phyloP scores from a whole-genome alignment of 257 asterid species.

The Mitragyna speciosa region DNA sequence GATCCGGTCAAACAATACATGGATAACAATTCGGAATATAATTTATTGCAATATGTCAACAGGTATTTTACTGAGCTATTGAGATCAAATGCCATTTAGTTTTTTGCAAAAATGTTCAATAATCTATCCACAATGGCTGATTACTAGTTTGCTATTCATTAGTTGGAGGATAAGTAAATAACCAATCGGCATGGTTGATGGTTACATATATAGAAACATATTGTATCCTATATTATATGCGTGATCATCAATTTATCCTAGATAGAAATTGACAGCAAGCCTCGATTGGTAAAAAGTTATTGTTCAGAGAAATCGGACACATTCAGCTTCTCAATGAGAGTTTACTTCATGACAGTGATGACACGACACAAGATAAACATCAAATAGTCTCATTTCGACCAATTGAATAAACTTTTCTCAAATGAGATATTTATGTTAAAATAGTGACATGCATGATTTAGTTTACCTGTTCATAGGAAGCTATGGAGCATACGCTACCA shows the following conservation, averaged over 20 bases:
- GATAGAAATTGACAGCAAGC: not conserved
- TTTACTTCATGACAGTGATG: not conserved
- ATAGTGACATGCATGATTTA: not conserved
- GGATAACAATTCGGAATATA: not conserved
- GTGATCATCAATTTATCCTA: not conserved
- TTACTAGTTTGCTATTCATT: not conserved
- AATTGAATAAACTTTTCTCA: not conserved
- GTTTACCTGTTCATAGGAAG: not conserved
- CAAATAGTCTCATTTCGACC: not conserved
- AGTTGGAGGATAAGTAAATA: constrained; percentile 5
- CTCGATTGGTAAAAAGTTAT: not conserved
- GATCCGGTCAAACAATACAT: not conserved
- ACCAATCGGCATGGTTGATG: not conserved
- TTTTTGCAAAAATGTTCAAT: not conserved
- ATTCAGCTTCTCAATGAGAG: not conserved
- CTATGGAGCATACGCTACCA: constrained; percentile 15
- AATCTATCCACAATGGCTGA: not conserved
- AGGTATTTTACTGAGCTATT: not conserved
- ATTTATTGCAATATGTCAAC: not conserved
- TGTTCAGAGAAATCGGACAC: not conserved
- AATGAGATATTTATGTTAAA: not conserved
- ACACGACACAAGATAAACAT: constrained; percentile 9
- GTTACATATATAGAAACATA: not conserved
- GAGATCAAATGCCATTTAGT: constrained; percentile 3
- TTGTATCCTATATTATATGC: not conserved